Evolutionary conservation across 2,329 filamentous ascomycete genomes (phyloP).

Genomic region (Ophiosphaerella herpotricha): DNA sequence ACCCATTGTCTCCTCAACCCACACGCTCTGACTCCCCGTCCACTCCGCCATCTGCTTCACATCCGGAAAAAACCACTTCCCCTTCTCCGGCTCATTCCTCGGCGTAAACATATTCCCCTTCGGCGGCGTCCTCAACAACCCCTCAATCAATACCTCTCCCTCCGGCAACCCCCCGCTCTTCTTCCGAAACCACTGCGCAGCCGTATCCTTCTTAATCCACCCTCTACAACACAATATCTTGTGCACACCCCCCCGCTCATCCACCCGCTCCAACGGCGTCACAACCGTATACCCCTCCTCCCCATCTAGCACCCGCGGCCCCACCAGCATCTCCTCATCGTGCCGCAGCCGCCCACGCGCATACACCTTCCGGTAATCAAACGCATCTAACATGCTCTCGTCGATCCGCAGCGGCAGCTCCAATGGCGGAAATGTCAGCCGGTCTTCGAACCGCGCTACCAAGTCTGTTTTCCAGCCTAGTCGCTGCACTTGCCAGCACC

Average conservation of each 20-base stretch:
- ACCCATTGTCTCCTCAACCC: constrained; percentile 97
- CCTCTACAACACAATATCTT: constrained; percentile 88
- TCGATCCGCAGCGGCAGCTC: constrained; percentile 85
- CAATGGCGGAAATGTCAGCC: constrained; percentile 80
- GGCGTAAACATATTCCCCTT: constrained; percentile 99
- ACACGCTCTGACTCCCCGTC: constrained; percentile 83
- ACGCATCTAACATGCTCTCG: constrained; percentile 78
- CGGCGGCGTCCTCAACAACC: constrained; percentile 84
- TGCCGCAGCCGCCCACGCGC: constrained; percentile 77
- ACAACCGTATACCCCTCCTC: constrained; percentile 90
- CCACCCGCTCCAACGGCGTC: constrained; percentile 80
- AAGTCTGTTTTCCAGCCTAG: constrained; percentile 93
- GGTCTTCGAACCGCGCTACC: constrained; percentile 89
- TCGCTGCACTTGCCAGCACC: constrained; percentile 93
- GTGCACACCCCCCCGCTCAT: constrained; percentile 47
- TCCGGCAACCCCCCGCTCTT: constrained; percentile 64
- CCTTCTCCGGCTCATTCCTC: constrained; percentile 79
- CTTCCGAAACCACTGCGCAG: constrained; percentile 63
- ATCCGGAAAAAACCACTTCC: constrained; percentile 94
- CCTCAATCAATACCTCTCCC: constrained; percentile 78
- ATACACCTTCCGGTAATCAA: constrained; percentile 86
- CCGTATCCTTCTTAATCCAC: constrained; percentile 83
- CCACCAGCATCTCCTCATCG: constrained; percentile 95
- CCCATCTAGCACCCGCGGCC: constrained; percentile 85
- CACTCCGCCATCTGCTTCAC: constrained; percentile 86